Evolutionary conservation across 805 yeast species (phyloP).

Genomic region (Candida coquimbonensis): DNA sequence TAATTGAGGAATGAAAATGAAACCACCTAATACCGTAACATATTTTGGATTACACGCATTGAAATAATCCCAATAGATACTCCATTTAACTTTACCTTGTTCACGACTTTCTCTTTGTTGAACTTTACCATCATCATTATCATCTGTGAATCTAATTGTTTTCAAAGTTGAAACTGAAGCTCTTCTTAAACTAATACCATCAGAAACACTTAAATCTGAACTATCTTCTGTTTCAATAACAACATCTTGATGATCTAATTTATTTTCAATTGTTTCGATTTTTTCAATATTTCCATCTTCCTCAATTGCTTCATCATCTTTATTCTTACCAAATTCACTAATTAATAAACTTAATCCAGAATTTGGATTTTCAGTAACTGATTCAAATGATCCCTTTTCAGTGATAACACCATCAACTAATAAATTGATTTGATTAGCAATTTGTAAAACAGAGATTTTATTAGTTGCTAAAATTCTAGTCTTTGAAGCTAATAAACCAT

Average conservation of each 20-base stretch:
- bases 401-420: constrained; percentile 60
- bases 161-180: constrained; percentile 52
- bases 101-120: constrained; percentile 67
- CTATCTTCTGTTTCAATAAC: constrained; percentile 19
- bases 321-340: constrained; percentile 47
- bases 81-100: constrained; percentile 91
- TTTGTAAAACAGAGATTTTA: constrained; percentile 71
- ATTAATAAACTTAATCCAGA: constrained; percentile 50
- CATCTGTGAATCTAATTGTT: constrained; percentile 31
- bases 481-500: constrained; percentile 69
- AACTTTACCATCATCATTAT: constrained; percentile 15
- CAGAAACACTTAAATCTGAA: constrained; percentile 26
- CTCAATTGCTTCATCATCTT: constrained; percentile 11
- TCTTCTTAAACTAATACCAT: constrained; percentile 42
- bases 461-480: constrained; percentile 81
- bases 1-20: constrained; percentile 52
- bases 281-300: constrained; percentile 13
- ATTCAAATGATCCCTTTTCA: constrained; percentile 59
- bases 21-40: constrained; percentile 49
- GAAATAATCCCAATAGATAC: constrained; percentile 75
- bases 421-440: constrained; percentile 66
- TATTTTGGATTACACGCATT: constrained; percentile 73
- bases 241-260: not conserved
- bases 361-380: constrained; percentile 37
- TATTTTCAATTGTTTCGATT: constrained; percentile 12